Base-by-base conservation (phyloP, 2,329 filamentous ascomycete species). In the Ramularia collo-cygni region DNA sequence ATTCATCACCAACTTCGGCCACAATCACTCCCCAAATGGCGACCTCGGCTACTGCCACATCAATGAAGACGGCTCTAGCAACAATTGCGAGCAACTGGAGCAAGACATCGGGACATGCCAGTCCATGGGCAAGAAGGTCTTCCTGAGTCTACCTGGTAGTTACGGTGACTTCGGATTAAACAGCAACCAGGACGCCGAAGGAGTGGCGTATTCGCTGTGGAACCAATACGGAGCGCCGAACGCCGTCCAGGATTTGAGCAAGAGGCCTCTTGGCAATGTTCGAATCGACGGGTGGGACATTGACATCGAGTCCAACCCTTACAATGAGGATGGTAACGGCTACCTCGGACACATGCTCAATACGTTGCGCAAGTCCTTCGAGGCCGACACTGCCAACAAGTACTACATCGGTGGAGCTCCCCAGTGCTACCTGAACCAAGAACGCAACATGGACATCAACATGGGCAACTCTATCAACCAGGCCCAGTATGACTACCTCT, bases 261-360 rank as follows among this genome's bases (percentile, higher is more conserved):
- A 30, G 14, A 27, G 39, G 29, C 42, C 39, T 48, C 37, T 3
- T 52, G 54, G 9, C 53, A 60, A n/a, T 60, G 30, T 30, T n/a
- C 55, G 66, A 4, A 64, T 76, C 31, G 68, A 75, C 48, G 67
- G 70, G n/a, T 74, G 66, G 51, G 70, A 74, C 50, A 65, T 71
- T 29, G 69, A 72, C 39, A 61, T 71, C 28, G 69, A 72, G 52
- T 41, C 42, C 34, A 50, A 56, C 34, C 35, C 54, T 49, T 47
- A 41, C 12, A 34, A 35, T 10, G 21, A 24, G 21, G 39, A 29
- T 9, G 61, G 58, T 9, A 64, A 58, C 49, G 47, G 58, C 26
- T 62, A 61, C 40, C 65, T 66, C 42, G 59, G 57, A 12, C 62
- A 65, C 41, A 32, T 60, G 12, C 40, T 49, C 16, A 42, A 47